Evolutionary conservation across 75 land plant genomes (phyloP).

Genomic region (Cunninghamia lanceolata): DNA sequence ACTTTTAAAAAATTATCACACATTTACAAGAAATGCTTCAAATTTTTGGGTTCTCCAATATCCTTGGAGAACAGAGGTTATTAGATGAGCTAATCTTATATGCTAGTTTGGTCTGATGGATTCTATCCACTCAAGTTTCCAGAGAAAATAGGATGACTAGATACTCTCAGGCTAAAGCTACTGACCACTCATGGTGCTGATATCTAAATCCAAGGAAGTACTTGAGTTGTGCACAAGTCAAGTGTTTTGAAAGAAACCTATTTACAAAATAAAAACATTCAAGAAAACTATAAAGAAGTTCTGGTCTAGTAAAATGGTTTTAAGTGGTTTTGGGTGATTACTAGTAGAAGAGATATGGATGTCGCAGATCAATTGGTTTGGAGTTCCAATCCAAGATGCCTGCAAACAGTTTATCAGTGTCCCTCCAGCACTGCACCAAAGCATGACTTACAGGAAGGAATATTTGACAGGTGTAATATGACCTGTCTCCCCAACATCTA

Average conservation of each 20-base stretch:
- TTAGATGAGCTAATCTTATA: too few relatives aligned
- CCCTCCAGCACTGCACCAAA: slow-evolving; percentile 20
- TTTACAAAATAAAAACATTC: not conserved
- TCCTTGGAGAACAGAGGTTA: too few relatives aligned
- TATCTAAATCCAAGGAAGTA: too few relatives aligned
- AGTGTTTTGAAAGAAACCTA: not conserved
- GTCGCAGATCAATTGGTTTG: slow-evolving; percentile 36
- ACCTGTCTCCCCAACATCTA: slow-evolving; percentile 14
- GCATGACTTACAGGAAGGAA: slow-evolving; percentile 15
- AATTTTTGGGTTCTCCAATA: too few relatives aligned
- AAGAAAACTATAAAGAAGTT: not conserved
- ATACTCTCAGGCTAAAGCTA: too few relatives aligned
- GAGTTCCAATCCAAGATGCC: slow-evolving; percentile 28
- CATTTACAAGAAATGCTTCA: too few relatives aligned
- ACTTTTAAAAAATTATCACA: too few relatives aligned
- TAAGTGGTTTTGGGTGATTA: not conserved
- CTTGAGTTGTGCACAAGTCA: not conserved
- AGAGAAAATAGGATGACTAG: too few relatives aligned
- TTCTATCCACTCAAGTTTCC: too few relatives aligned
- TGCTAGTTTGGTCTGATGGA: too few relatives aligned
- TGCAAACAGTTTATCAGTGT: slow-evolving; percentile 21
- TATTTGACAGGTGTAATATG: slow-evolving; percentile 29
- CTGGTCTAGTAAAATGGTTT: not conserved
- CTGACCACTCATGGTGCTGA: too few relatives aligned
- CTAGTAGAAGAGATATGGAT: slow-evolving; percentile 40